Evolutionary conservation across 495 filamentous ascomycete genomes (phyloP).

Genomic region (Evernia prunastri): DNA sequence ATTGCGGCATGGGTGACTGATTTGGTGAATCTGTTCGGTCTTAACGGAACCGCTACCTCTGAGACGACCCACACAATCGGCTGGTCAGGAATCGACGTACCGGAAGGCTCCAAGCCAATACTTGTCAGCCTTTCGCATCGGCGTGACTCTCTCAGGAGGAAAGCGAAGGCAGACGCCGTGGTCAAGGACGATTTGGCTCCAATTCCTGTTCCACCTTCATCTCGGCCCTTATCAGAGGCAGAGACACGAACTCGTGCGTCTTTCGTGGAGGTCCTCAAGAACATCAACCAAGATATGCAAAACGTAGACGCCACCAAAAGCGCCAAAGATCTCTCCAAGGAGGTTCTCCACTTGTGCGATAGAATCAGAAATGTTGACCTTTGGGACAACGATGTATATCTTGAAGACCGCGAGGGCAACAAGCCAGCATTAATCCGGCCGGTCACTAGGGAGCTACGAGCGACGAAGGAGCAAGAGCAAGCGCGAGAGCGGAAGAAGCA

Average conservation of each 20-base stretch:
- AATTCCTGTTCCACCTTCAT: slow-evolving; percentile 1
- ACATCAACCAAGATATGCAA: slow-evolving; percentile 39
- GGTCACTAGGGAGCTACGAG: slow-evolving; percentile 63
- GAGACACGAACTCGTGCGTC: slow-evolving; percentile 23
- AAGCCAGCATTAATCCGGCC: slow-evolving; percentile 76
- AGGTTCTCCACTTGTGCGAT: slow-evolving; percentile 67
- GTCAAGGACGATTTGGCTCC: slow-evolving; percentile 3
- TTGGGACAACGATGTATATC: slow-evolving; percentile 71
- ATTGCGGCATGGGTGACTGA: slow-evolving; percentile 75
- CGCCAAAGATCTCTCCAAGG: slow-evolving; percentile 44
- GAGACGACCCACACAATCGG: slow-evolving; percentile 58
- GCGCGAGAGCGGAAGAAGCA: slow-evolving; percentile 50
- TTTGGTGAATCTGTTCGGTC: slow-evolving; percentile 77
- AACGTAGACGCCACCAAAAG: slow-evolving; percentile 41
- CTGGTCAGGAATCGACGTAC: slow-evolving; percentile 70
- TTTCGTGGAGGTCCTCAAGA: slow-evolving; percentile 36
- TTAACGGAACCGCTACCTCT: slow-evolving; percentile 58
- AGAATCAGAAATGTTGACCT: slow-evolving; percentile 72
- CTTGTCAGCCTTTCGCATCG: slow-evolving; percentile 57
- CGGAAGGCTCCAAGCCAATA: slow-evolving; percentile 55
- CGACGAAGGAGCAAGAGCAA: slow-evolving; percentile 59
- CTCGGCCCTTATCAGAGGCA: slow-evolving; percentile 4
- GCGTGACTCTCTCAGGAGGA: slow-evolving; percentile 59
- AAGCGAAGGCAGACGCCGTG: slow-evolving; percentile 37
- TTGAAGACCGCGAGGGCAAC: slow-evolving; percentile 72